Percentiles rank a stretch among this genome's conserved stretches.
Conservation (phyloP, 2,329 filamentous ascomycete genomes). For the Ophidiomyces ophidiicola region DNA sequence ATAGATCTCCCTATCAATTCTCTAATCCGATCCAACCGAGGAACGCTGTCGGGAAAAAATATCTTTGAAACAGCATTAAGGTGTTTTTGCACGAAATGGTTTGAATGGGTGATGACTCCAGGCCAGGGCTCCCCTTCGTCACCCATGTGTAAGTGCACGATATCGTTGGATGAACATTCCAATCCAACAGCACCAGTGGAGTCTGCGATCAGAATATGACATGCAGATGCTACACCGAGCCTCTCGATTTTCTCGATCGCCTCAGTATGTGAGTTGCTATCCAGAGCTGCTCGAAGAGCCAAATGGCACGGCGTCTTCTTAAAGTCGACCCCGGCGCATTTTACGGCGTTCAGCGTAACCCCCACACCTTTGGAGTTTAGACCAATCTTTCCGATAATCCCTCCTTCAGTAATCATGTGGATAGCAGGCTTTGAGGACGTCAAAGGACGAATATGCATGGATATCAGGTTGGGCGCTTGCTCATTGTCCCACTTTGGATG, state of each 20-base stretch:
- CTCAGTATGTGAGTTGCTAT: constrained; percentile 34
- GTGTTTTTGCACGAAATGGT: constrained; percentile 21
- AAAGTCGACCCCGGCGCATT: constrained; percentile 38
- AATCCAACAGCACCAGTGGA: constrained; percentile 35
- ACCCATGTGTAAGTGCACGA: constrained; percentile 13
- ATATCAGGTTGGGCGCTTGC: constrained; percentile 40
- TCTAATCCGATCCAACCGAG: constrained; percentile 22
- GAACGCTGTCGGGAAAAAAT: constrained; percentile 18
- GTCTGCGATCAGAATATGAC: constrained; percentile 42
- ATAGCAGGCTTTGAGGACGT: constrained; percentile 33
- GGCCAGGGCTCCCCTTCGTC: constrained; percentile 9
- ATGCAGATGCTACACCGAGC: constrained; percentile 41
- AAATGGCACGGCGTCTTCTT: constrained; percentile 43
- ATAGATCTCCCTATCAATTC: constrained; percentile 17
- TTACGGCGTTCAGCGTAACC: constrained; percentile 46
- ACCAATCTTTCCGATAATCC: constrained; percentile 48
- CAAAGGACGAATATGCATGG: constrained; percentile 34
- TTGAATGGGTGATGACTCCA: constrained; percentile 21
- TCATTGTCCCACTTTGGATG: constrained; percentile 33
- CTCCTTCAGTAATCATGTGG: constrained; percentile 46
- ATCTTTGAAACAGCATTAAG: constrained; percentile 15
- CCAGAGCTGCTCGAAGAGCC: constrained; percentile 42
- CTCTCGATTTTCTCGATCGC: constrained; percentile 36
- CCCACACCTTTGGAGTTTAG: constrained; percentile 44
- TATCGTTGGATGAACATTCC: constrained; percentile 34